Conservation (phyloP, 2,329 filamentous ascomycete species). For the Drechslera avenae region DNA sequence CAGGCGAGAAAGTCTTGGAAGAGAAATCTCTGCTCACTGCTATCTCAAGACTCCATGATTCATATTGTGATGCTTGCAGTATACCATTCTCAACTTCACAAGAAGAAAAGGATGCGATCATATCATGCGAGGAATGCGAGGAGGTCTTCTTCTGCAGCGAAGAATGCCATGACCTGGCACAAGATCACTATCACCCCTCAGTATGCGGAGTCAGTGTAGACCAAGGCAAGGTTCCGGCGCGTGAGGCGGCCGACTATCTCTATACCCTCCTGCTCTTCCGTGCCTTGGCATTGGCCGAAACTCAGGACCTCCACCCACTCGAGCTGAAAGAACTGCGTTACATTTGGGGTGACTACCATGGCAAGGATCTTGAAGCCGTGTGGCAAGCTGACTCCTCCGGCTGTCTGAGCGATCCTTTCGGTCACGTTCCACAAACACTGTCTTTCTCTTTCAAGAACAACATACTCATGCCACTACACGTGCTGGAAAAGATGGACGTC, state of each 20-base stretch:
- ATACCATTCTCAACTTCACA: slow-evolving; percentile 63
- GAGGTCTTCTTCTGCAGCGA: slow-evolving; percentile 66
- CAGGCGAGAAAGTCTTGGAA: slow-evolving; percentile 75
- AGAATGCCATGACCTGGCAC: slow-evolving; percentile 61
- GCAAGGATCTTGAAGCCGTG: slow-evolving; percentile 26
- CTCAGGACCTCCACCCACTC: slow-evolving; percentile 62
- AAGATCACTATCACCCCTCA: slow-evolving; percentile 62
- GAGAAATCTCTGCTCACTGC: slow-evolving; percentile 89
- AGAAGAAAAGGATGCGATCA: slow-evolving; percentile 29
- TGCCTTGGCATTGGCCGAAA: slow-evolving; percentile 65
- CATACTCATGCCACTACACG: slow-evolving; percentile 73
- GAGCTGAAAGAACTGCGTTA: slow-evolving; percentile 66
- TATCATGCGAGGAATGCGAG: slow-evolving; percentile 61
- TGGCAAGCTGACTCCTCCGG: slow-evolving; percentile 27
- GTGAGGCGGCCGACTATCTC: slow-evolving; percentile 63
- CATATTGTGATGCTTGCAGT: slow-evolving; percentile 89
- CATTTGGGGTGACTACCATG: slow-evolving; percentile 68
- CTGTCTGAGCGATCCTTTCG: slow-evolving; percentile 25
- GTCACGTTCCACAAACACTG: slow-evolving; percentile 60
- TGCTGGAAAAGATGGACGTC: slow-evolving; percentile 83
- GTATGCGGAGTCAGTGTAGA: slow-evolving; percentile 62
- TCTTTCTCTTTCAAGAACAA: slow-evolving; percentile 80
- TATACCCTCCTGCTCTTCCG: slow-evolving; percentile 66
- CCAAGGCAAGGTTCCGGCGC: slow-evolving; percentile 60
- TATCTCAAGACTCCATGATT: slow-evolving; percentile 84